Evolutionary conservation across 2,329 filamentous ascomycete species (phyloP).

Genomic region (Neopestalotiopsis clavispora): DNA sequence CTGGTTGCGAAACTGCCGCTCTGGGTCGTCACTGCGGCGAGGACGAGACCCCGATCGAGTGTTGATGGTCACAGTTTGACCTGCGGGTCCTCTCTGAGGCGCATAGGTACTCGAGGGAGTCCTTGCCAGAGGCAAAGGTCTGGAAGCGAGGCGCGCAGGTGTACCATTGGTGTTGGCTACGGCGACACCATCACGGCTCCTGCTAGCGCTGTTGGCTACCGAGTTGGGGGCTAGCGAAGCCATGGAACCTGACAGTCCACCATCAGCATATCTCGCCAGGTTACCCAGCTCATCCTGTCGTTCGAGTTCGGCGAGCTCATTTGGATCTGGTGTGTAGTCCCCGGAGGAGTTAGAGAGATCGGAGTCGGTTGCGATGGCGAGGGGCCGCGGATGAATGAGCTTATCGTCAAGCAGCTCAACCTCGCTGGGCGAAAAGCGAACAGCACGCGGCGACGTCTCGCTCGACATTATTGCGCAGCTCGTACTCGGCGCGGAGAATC

Average conservation of each 20-base stretch:
- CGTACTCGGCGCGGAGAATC: background rate
- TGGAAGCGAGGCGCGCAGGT: slow-evolving; percentile 56
- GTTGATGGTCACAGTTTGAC: slow-evolving; percentile 48
- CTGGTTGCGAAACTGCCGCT: slow-evolving; percentile 69
- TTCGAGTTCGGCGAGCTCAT: slow-evolving; percentile 52
- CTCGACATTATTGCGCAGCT: slow-evolving; percentile 22
- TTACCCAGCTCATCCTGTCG: slow-evolving; percentile 54
- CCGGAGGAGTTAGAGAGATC: slow-evolving; percentile 54
- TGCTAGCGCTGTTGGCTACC: slow-evolving; percentile 48
- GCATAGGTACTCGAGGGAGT: slow-evolving; percentile 84
- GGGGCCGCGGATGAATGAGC: slow-evolving; percentile 43
- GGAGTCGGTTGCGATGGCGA: slow-evolving; percentile 47
- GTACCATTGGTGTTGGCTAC: slow-evolving; percentile 32
- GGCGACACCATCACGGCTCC: slow-evolving; percentile 38
- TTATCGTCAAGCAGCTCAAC: slow-evolving; percentile 50
- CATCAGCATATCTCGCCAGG: slow-evolving; percentile 49
- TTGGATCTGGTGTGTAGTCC: slow-evolving; percentile 50
- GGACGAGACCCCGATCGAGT: slow-evolving; percentile 50
- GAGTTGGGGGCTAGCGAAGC: slow-evolving; percentile 47
- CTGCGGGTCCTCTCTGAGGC: slow-evolving; percentile 59
- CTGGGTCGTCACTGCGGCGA: slow-evolving; percentile 52
- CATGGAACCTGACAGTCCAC: slow-evolving; percentile 45
- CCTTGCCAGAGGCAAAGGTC: slow-evolving; percentile 66
- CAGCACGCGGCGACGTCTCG: slow-evolving; percentile 59
- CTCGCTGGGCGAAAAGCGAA: slow-evolving; percentile 60